Base-by-base conservation (phyloP, 2,329 filamentous ascomycete species). In the Clarireedia monteithiana region DNA sequence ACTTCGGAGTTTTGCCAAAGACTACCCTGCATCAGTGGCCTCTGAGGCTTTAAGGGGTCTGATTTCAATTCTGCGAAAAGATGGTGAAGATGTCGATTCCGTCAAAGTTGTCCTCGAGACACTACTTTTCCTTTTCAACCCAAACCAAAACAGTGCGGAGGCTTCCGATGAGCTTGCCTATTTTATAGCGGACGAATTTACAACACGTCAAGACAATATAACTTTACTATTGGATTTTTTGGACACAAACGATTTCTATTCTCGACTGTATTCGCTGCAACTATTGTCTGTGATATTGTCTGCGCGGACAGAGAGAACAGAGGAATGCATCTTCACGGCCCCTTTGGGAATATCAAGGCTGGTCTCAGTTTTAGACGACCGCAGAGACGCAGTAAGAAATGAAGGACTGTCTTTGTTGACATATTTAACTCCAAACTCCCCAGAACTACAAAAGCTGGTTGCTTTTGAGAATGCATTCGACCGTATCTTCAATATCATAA, bases 181-280 rank as follows among this genome's bases (percentile, higher is more conserved):
- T 27, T 99, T 94, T 91, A 79, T 99, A 58, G 94, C 94, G 53
- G 94, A 99, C 73, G 92, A 97, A 72, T 99, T 99, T 70, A 96
- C 94, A 36, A 91, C 96, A 77, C 85, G 89, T 60, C 91, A 96
- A 81, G 92, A 97, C 73, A 97, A 99, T 71, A 92, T 96, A 59
- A 92, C 89, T 2, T 77, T 94, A 15, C 81, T 99, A 24, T 82
- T 99, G 59, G 88, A 94, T 68, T 88, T 99, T 55, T 80, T 99
- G 62, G 92, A 96, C 63, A 84, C 86, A 14, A 79, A 78, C 62
- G 91, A 96, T 66, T 95, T 96, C 67, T 96, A 95, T 72, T 88
- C 90, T 23, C 86, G 92, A 24, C 80, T 97, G 0, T 97, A 97
- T 72, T 88, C 89, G 4, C 75, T 99, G 27, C 91, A 97, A 72